Base-by-base conservation (phyloP, 306 rosid species). In the Ceratonia siliqua region DNA sequence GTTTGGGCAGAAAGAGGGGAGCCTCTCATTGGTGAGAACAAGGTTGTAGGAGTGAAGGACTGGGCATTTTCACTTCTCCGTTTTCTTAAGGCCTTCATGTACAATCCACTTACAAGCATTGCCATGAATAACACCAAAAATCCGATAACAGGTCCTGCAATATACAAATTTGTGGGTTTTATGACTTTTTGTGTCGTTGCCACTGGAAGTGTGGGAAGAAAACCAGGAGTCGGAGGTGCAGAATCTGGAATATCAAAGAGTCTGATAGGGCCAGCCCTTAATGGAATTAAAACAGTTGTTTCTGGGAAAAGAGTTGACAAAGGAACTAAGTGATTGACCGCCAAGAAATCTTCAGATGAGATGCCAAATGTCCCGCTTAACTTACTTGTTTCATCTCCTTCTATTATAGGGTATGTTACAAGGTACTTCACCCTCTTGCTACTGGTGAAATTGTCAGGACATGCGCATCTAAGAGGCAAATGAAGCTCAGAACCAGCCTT, bases 401-500 rank as follows among this genome's bases (percentile, higher is more conserved):
- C 52, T 5, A 85, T 22, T 14, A 88, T 0, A 75, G 93, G 96
- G 86, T 87, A 88, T 63, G 92, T 85, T 7, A 88, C 84, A 78
- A 87, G 88, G 72, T 83, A 73, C 63, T 87, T 76, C 38, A 87
- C 70, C n/a, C 78, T 53, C 41, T 39, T 66, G 1, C 5, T n/a
- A 6, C 15, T 42, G 0, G 81, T 66, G 59, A 64, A 73, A 77
- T 78, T 85, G 6, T 78, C 72, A 39, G 82, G 87, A 72, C 93
- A 90, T 58, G 91, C 81, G 65, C 96, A 88, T 70, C 63, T 82
- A 11, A 88, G 76, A 53, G 91, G 89, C 66, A 88, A 81, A 2
- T 35, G 72, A 78, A 91, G 82, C 58, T 48, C 70, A 25, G 72
- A 57, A 73, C 83, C 91, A 62, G 56, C 39, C 62, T 55, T 24